Evolutionary conservation across 129 eudicot genomes (phyloP), one percentile per base, ranked within the genome.

Genomic region (Saposhnikovia divaricata): DNA sequence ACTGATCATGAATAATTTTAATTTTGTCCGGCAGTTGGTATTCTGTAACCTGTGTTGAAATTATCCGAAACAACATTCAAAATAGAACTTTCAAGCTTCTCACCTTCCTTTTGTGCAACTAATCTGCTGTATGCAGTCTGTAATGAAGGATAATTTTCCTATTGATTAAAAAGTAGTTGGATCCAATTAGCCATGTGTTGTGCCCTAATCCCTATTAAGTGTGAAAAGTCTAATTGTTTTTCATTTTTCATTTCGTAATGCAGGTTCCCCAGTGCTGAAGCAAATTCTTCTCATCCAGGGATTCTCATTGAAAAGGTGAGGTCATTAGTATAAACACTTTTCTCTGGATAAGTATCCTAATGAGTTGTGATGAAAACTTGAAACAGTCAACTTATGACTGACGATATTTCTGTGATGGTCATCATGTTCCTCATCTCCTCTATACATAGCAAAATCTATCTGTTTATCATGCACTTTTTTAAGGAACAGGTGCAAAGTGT

Each of bases 251-350:
- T 18, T 43, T 44, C 37, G 27, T 3, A 37, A 48, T 80, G 81
- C 76, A 84, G 87, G 79, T 45, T 42, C 4, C 59, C 47, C 72
- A 40, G 79, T 59, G 83, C 78, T 68, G 72, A 23, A 39, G 80
- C 44, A 11, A 31, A 38, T 76, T 63, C 83, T 53, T 77, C 43
- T 48, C 31, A 39, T 59, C 82, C 68, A 78, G 61, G 57, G 47
- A 78, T 4, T 38, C 79, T 55, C 34, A 85, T 50, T 27, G 74
- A 78, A 38, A 85, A 81, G 87, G 87, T 85, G 71, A 72, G 87
- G 15, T 74, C 38, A 23, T 42, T 44, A 18, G n/a, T 40, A 8
- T 27, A 44, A 74, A 21, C 57, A 10, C 28, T 28, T n/a, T 5
- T 61, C 15, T n/a, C 12, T 61, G 34, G 15, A 61, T 23, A 57